Base-by-base conservation (phyloP, 768 basidiomycete genomes). In the Amanita rimosa region DNA sequence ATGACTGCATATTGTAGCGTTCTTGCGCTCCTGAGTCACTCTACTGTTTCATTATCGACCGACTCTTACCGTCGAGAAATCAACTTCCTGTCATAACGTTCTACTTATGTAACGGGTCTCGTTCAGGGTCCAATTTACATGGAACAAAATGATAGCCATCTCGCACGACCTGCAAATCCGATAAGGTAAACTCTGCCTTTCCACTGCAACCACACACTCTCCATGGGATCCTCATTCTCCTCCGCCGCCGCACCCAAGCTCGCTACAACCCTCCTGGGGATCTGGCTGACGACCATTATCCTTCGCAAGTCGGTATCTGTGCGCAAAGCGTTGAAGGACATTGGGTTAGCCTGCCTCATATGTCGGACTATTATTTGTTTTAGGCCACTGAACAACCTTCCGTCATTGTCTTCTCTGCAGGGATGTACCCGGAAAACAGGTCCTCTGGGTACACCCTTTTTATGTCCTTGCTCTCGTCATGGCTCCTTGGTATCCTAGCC, bases 401-500 rank as follows among this genome's bases (percentile, higher is more conserved):
- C 35, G 16, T n/a, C 13, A 6, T 7, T 1, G 29, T 4, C 17
- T 21, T 27, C n/a, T 11, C 31, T 4, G 6, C 33, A 49, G 48
- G 6, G 39, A 49, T 17, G 37, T 21, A 5, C 48, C 48, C 4
- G 47, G 48, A 40, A 36, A 27, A 6, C 27, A 8, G 7, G 19
- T 49, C 29, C 4, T 31, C 5, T 41, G 37, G 48, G 16, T 72
- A 24, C 53, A 63, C 33, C 70, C 72, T 0, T 64, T 67, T 36
- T 54, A 60, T 2, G 16, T 59, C 6, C 0, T 59, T 1, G 44
- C 64, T 4, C 33, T 68, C 6, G 37, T 61, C 0, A 1, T 64
- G 0, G 69, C 60, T 0, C 41, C 60, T 1, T 53, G 52, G 16
- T 73, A 66, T 48, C 72, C 72, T 16, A 41, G 40, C 1, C 56